phyloP scores from a whole-genome alignment of 768 basidiomycete genomes.

The Hypsizygus marmoreus region DNA sequence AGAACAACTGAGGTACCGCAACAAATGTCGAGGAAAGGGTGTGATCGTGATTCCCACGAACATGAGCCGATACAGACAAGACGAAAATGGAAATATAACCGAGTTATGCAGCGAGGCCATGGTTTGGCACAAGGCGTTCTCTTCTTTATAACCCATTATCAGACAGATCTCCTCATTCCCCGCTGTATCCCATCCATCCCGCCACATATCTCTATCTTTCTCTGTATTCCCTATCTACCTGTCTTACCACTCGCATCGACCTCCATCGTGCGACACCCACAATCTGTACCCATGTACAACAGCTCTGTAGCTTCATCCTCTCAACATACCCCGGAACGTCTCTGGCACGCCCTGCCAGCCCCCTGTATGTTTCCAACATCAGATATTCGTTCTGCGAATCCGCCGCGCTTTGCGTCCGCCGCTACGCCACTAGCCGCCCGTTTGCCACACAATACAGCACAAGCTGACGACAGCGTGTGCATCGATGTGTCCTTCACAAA shows the following conservation, averaged over 20 bases:
- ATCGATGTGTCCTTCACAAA: conserved; percentile 14
- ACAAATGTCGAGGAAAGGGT: conserved; percentile 8
- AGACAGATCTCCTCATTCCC: conserved; percentile 12
- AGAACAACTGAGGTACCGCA: conserved; percentile 13
- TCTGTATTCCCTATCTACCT: conserved; percentile 7
- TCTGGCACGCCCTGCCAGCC: conserved; percentile 20
- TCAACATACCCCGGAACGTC: conserved; percentile 16
- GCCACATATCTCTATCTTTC: conserved; percentile 8
- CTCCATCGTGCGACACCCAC: conserved; percentile 9
- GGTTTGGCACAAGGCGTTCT: conserved; percentile 29
- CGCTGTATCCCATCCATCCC: conserved; percentile 8
- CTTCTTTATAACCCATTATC: conserved; percentile 22
- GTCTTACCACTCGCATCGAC: conserved; percentile 9
- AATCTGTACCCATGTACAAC: conserved; percentile 10
- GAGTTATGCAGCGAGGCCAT: conserved; percentile 24
- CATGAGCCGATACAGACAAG: conserved; percentile 20
- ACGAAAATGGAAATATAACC: conserved; percentile 37
- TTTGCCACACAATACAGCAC: conserved; percentile 13
- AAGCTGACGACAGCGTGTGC: conserved; percentile 15
- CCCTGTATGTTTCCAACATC: conserved; percentile 37
- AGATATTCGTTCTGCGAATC: conserved; percentile 35
- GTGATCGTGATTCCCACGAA: conserved; percentile 20
- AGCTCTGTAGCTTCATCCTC: conserved; percentile 14
- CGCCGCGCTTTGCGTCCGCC: conserved; percentile 22
- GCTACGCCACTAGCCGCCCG: conserved; percentile 18